Evolutionary conservation across 768 basidiomycete species (phyloP).

Genomic region (Suillus weaverae): DNA sequence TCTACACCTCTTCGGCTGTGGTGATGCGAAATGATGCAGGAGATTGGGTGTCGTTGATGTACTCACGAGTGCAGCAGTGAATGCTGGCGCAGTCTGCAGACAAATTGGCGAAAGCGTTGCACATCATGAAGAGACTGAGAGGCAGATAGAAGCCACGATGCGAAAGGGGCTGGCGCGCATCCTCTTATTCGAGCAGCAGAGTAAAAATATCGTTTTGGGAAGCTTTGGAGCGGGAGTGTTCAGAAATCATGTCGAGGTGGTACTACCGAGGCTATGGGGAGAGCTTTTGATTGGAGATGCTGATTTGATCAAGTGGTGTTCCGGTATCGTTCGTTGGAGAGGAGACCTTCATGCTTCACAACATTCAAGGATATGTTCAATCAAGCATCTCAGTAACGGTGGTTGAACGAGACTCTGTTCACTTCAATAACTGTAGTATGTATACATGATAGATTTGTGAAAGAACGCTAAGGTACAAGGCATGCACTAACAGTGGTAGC

Average conservation of each 20-base stretch:
- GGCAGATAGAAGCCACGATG: slow-evolving; percentile 51
- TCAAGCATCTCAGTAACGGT: background rate
- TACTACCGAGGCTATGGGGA: slow-evolving; percentile 41
- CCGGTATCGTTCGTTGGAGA: slow-evolving; percentile 39
- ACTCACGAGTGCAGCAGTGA: slow-evolving; percentile 67
- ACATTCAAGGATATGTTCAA: slow-evolving; percentile 35
- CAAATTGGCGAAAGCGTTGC: slow-evolving; percentile 13
- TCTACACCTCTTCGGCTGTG: slow-evolving; percentile 58
- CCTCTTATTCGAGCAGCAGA: slow-evolving; percentile 58
- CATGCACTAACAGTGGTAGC: background rate
- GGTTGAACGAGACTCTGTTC: too few species aligned
- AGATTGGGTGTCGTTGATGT: slow-evolving; percentile 53
- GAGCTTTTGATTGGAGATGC: slow-evolving; percentile 33
- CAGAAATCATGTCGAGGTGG: slow-evolving; percentile 35
- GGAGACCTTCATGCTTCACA: slow-evolving; percentile 35
- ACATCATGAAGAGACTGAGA: slow-evolving; percentile 16
- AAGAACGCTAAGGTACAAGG: background rate
- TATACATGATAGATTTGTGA: background rate
- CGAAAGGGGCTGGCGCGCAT: slow-evolving; percentile 64
- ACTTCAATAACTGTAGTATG: background rate
- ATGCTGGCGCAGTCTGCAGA: slow-evolving; percentile 48
- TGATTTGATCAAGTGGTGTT: slow-evolving; percentile 43
- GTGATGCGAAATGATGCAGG: slow-evolving; percentile 62
- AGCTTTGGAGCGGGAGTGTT: slow-evolving; percentile 75
- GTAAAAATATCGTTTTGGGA: slow-evolving; percentile 57